These are phyloP conservation scores for Ramalina peruviana DNA, from an alignment of 495 filamentous ascomycete genomes.

Conservation along the genomic window DNA sequence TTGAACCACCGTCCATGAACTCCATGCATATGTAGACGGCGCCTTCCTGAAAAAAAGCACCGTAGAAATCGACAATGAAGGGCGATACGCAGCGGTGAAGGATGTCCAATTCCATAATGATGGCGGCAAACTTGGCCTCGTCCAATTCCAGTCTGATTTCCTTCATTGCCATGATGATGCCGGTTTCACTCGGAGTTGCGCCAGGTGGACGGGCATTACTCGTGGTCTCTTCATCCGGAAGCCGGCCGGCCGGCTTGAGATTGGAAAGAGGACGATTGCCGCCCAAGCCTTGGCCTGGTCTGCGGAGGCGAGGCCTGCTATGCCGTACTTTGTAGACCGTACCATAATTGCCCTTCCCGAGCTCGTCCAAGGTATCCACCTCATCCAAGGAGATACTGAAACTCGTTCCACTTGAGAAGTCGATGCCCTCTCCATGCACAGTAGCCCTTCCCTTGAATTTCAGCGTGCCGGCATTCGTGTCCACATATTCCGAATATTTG, in stretches of 20 bases:
- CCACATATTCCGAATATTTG: constrained; percentile 84
- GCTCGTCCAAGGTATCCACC: constrained; percentile 84
- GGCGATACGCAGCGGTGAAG: constrained; percentile 89
- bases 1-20: constrained; percentile 98
- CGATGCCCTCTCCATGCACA: constrained; percentile 73
- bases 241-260: constrained; percentile 12
- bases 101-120: constrained; percentile 96
- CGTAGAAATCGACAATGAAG: constrained; percentile 97
- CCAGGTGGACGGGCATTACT: constrained; percentile 14
- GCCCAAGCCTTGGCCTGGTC: constrained; percentile 62
- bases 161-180: constrained; percentile 96
- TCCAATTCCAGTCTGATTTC: constrained; percentile 95
- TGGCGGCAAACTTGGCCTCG: constrained; percentile 89
- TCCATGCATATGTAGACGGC: constrained; percentile 99
- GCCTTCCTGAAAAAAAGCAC: constrained; percentile 97
- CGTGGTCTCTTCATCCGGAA: constrained; percentile 7
- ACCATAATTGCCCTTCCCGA: constrained; percentile 97
- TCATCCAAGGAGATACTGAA: constrained; percentile 95
- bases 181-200: constrained; percentile 33
- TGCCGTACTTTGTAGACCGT: constrained; percentile 95
- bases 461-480: constrained; percentile 78
- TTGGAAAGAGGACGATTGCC: constrained; percentile 32
- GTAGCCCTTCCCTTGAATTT: constrained; percentile 89
- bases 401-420: constrained; percentile 78
- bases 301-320: constrained; percentile 60